Evolutionary conservation across 2,329 filamentous ascomycete species (phyloP), one percentile per base, ranked within the genome.

Genomic region (Penicillium palitans): DNA sequence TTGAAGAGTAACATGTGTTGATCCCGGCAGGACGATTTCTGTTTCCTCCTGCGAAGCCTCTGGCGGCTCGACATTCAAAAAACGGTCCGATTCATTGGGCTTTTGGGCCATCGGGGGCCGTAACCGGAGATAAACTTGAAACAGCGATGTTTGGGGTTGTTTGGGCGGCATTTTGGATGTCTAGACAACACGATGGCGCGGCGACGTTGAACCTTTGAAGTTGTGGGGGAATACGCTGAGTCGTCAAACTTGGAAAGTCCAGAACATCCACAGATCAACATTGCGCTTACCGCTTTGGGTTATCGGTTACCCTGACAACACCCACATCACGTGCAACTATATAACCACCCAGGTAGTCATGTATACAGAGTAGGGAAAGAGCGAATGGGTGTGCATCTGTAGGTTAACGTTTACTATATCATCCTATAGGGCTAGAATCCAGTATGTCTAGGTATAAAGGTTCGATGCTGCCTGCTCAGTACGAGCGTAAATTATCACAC

Each of bases 101-200:
- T 76, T 74, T 35, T 74, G 72, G 52, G 61, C 73, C 74, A 68
- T 80, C 4, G 87, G 83, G n/a, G 90, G 90, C 17, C 90, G 88
- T 49, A 98, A 80, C 49, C 93, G 90, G 41, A 98, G 83, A 72
- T 90, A 97, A 57, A 98, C 93, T 76, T 97, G 89, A 74, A 98
- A 98, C 39, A 97, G 85, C 51, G 85, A 83, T 61, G 84, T 85
- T 56, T 74, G 73, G 37, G 81, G 72, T 4, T 78, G 70, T 68
- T 81, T 84, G 57, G 76, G 69, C 21, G 73, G 62, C 55, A 73
- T 67, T 24, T 50, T 66, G 59, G 6, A 7, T 40, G 35, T 56
- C n/a, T 27, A 24, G 15, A 29, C n/a, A 27, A 31, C 25, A 41
- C 50, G 27, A 41, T 35, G 6, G 15, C 27, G 19, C 21, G 19